phyloP scores from a whole-genome alignment of 306 rosid species.

The Dalbergia cochinchinensis region DNA sequence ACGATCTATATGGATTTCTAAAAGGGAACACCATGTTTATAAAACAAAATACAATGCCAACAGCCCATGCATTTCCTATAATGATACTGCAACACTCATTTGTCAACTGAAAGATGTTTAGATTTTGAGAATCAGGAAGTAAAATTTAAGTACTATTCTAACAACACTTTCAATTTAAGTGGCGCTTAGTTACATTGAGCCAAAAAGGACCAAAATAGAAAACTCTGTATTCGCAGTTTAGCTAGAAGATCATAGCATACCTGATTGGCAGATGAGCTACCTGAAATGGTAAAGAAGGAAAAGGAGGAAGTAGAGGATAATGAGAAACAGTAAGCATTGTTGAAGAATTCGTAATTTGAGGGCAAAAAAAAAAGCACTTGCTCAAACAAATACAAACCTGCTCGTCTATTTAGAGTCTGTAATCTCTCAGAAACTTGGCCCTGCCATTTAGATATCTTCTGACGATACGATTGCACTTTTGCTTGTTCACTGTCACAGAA shows the following conservation, averaged over 20 bases:
- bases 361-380: neutral
- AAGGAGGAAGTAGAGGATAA: slow-evolving; percentile 14
- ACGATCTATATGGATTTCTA: neutral
- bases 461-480: slow-evolving; percentile 87
- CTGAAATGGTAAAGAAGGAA: slow-evolving; percentile 57
- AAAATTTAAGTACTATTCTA: neutral
- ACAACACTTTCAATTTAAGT: neutral
- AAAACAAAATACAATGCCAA: slow-evolving; percentile 1
- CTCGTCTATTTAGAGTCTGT: slow-evolving; percentile 69
- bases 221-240: slow-evolving; percentile 34
- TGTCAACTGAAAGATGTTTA: neutral
- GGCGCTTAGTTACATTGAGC: slow-evolving; percentile 8
- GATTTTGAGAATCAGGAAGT: neutral
- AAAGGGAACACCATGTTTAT: neutral
- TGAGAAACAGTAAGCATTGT: slow-evolving; percentile 39
- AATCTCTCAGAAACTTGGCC: slow-evolving; percentile 89
- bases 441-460: slow-evolving; percentile 92
- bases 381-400: slow-evolving; percentile 64
- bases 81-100: neutral
- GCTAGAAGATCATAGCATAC: slow-evolving; percentile 62
- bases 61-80: neutral
- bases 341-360: neutral
- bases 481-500: slow-evolving; percentile 73
- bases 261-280: slow-evolving; percentile 68
- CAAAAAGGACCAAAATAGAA: slow-evolving; percentile 11